These are phyloP conservation scores for Metarhizium album DNA, from an alignment of 2,329 filamentous ascomycete genomes.

Conservation along the genomic window DNA sequence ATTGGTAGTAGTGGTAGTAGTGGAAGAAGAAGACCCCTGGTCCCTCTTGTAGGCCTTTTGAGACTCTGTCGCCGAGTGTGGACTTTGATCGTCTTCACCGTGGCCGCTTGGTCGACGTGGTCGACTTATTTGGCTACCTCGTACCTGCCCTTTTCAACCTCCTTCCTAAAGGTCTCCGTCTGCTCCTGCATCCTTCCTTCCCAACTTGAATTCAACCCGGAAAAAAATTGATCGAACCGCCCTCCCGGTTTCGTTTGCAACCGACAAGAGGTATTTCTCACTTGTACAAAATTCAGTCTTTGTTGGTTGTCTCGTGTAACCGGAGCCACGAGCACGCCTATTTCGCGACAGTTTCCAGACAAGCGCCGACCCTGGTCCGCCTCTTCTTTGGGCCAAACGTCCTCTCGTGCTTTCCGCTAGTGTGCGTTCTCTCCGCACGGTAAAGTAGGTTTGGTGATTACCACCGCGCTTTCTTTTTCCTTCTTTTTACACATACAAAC, in stretches of 20 bases:
- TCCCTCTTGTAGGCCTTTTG: neutral
- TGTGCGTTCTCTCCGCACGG: conserved; percentile 2
- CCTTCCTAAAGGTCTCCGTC: neutral
- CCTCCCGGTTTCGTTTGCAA: neutral
- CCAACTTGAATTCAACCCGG: neutral
- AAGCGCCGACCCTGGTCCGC: conserved; percentile 7
- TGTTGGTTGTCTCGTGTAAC: conserved; percentile 2
- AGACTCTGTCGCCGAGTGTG: neutral
- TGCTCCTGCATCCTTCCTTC: neutral
- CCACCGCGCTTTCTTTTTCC: conserved; percentile 3
- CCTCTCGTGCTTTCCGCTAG: neutral
- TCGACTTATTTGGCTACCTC: neutral
- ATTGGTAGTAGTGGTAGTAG: too few species aligned
- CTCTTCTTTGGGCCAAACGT: conserved; percentile 1
- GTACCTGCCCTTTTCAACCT: neutral
- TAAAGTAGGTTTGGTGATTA: conserved; percentile 1
- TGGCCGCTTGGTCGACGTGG: neutral
- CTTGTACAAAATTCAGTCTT: neutral
- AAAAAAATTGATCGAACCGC: neutral
- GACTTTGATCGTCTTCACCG: neutral
- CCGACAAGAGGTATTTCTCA: neutral
- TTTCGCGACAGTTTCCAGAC: conserved; percentile 3
- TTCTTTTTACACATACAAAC: conserved; percentile 12
- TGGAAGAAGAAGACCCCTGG: too few species aligned
- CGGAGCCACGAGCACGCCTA: conserved; percentile 3